phyloP scores from a whole-genome alignment of 1,284 basidiomycete species.

The Xerocomus alliaceus region DNA sequence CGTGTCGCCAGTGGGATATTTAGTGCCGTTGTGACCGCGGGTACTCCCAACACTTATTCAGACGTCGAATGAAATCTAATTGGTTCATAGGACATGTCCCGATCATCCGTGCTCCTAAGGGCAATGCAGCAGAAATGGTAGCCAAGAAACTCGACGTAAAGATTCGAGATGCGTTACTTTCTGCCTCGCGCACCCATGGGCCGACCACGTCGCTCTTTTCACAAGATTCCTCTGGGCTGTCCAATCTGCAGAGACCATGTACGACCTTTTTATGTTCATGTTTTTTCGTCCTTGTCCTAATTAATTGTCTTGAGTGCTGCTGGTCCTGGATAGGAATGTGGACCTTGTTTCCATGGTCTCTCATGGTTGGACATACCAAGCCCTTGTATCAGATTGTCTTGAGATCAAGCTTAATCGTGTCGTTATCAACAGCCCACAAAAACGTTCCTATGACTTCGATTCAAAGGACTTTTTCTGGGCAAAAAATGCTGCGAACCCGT shows the following conservation, averaged over 20 bases:
- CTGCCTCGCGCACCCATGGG: conserved; percentile 70
- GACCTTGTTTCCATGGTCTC: conserved; percentile 95
- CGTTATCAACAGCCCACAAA: conserved; percentile 76
- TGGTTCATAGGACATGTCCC: conserved; percentile 81
- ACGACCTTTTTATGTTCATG: conserved; percentile 39
- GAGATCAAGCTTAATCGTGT: conserved; percentile 98
- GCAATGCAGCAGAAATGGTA: conserved; percentile 98
- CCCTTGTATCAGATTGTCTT: conserved; percentile 96
- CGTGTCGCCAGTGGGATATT: conserved; percentile 91
- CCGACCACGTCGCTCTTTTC: conserved; percentile 67
- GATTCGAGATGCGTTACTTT: conserved; percentile 90
- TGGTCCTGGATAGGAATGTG: conserved; percentile 94
- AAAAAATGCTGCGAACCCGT: conserved; percentile 94
- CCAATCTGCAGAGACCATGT: conserved; percentile 85
- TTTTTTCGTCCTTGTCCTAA: conserved; percentile 17
- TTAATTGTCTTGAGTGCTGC: conserved; percentile 67
- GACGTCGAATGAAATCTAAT: neutral
- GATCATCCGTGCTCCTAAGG: conserved; percentile 92
- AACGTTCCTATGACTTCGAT: conserved; percentile 95
- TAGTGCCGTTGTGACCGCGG: conserved; percentile 91
- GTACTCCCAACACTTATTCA: conserved; percentile 49
- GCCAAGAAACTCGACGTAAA: conserved; percentile 94
- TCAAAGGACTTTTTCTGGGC: conserved; percentile 99
- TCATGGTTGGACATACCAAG: conserved; percentile 99
- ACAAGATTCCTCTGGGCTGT: conserved; percentile 73